These are phyloP conservation scores for Acacia pycnantha DNA, from an alignment of 331 rosid species.

Conservation along the genomic window DNA sequence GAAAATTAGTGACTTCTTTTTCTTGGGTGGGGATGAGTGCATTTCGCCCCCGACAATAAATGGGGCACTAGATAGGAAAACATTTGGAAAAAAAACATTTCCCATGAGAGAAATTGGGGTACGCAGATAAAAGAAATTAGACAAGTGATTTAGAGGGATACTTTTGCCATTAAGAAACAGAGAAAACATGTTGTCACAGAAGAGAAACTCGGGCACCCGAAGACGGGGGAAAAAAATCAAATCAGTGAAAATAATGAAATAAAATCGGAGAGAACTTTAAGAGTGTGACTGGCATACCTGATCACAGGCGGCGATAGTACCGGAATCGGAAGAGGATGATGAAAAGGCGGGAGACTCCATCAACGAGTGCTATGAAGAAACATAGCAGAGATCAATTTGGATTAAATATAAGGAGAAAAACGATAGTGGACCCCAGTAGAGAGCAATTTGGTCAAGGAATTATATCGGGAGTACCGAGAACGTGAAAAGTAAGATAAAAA, in stretches of 20 bases:
- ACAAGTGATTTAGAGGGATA: not conserved
- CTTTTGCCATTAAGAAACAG: not conserved
- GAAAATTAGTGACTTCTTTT: not conserved
- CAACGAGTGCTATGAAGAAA: constrained; percentile 38
- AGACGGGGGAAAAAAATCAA: not conserved
- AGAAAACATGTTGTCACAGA: not conserved
- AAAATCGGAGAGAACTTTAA: not conserved
- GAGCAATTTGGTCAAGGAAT: constrained; percentile 8
- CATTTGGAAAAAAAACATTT: not conserved
- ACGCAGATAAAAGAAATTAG: not conserved
- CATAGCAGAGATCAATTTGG: constrained; percentile 28
- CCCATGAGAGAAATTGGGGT: not conserved
- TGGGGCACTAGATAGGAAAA: constrained; percentile 15
- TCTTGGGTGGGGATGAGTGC: too few species aligned
- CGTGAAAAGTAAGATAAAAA: constrained; percentile 17
- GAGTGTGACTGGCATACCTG: constrained; percentile 38
- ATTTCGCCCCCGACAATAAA: not conserved
- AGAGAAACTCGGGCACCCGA: not conserved
- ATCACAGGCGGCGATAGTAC: constrained; percentile 51
- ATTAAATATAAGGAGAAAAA: not conserved
- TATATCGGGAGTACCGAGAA: not conserved
- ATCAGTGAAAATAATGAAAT: not conserved
- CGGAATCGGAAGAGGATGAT: constrained; percentile 63
- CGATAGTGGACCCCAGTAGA: not conserved
- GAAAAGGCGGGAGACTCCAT: constrained; percentile 61